Evolutionary conservation across 208 protist genomes (phyloP).

Genomic region (Trichomonas gallinae): DNA sequence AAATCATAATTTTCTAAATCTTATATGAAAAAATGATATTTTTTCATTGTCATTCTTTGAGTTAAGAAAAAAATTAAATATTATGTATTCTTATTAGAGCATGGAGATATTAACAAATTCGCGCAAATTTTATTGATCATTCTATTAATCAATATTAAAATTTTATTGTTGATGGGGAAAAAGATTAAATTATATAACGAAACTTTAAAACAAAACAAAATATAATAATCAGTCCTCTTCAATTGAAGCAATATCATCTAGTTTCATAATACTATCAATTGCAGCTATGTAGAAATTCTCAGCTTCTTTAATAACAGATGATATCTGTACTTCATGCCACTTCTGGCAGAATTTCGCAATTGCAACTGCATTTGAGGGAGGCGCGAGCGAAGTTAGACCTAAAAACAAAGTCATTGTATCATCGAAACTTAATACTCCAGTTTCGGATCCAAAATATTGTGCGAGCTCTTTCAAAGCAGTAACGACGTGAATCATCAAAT

Average conservation of each 20-base stretch:
- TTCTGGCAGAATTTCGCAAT: not conserved
- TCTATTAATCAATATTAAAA: no score
- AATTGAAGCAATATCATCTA: not conserved
- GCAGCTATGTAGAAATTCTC: not conserved
- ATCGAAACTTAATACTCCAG: not conserved
- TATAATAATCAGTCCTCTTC: no score
- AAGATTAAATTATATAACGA: no score
- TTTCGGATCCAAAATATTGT: not conserved
- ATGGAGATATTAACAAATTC: no score
- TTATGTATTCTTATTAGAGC: no score
- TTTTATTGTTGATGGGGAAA: no score
- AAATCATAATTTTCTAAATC: no score
- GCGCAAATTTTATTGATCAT: no score
- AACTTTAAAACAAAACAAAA: no score
- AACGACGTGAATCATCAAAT: not conserved
- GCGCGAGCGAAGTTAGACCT: not conserved
- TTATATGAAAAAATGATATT: no score
- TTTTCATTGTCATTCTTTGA: no score
- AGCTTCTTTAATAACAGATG: not conserved
- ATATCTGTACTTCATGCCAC: not conserved
- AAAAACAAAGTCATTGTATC: not conserved
- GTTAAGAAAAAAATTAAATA: no score
- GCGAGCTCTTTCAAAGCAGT: not conserved
- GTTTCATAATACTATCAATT: not conserved
- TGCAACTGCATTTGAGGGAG: not conserved